Conservation (phyloP, 148 eudicot species). For the Hydrangea macrophylla region DNA sequence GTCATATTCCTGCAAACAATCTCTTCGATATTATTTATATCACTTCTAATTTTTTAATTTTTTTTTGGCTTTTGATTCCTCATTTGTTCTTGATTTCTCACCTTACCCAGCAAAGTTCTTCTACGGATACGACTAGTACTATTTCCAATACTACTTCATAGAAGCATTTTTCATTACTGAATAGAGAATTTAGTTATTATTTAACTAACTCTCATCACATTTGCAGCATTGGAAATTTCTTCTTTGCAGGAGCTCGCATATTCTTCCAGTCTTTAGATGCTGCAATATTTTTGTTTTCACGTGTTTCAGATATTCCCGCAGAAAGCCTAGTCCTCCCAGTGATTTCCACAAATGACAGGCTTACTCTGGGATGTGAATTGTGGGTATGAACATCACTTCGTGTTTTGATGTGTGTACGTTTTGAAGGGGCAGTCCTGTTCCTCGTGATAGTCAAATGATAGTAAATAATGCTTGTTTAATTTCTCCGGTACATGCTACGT, state of each 20-base stretch:
- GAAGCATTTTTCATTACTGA: background rate
- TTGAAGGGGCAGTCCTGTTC: background rate
- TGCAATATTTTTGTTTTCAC: conserved; percentile 97
- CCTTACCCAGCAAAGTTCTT: background rate
- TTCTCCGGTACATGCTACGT: background rate
- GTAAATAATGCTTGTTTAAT: too few species aligned
- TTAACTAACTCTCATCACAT: conserved; percentile 15
- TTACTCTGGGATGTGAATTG: conserved; percentile 92
- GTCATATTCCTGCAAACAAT: background rate
- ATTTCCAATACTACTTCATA: background rate
- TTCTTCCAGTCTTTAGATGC: conserved; percentile 97
- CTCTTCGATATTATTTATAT: background rate
- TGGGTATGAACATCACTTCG: conserved; percentile 48
- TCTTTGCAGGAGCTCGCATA: conserved; percentile 98
- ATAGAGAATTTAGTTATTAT: background rate
- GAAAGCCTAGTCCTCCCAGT: conserved; percentile 97
- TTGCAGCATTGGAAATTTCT: conserved; percentile 98
- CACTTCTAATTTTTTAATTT: too few species aligned
- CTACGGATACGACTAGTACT: background rate
- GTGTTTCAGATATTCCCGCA: conserved; percentile 83
- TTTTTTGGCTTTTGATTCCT: background rate
- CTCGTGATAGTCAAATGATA: conserved; percentile 1
- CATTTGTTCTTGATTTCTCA: conserved; percentile 4
- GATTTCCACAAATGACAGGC: conserved; percentile 90
- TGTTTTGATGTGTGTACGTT: background rate